Evolutionary conservation across 768 basidiomycete genomes (phyloP), one percentile per base, ranked within the genome.

Genomic region (Strobilomyces dryophilus): DNA sequence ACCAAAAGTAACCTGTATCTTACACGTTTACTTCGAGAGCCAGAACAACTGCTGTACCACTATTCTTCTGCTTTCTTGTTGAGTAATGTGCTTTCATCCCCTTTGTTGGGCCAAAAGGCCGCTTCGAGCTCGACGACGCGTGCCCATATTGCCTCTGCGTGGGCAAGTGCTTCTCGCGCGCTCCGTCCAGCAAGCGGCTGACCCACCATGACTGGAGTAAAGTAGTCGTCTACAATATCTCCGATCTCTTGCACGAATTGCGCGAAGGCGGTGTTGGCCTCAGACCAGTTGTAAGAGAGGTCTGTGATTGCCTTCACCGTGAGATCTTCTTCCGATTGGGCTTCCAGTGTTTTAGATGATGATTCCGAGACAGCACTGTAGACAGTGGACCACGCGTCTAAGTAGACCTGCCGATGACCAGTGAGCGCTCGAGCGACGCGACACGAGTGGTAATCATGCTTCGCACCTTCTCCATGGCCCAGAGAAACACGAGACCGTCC

Each of bases 381-480:
- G 35, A 84, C 82, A 49, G 71, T 69, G 1, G 74, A 73, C 89
- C 88, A 89, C 4, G 85, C 80, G 47, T 84, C 80, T 26, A 87
- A 71, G 62, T 89, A 89, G 24, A 85, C 74, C 88, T 89, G 44
- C 3, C 24, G 21, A 41, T 12, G 8, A 40, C 49, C 18, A 49
- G 42, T 24, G 12, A 27, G 21, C 18, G 31, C 18, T 20, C 18
- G 11, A 26, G 8, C 31, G 20, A 31, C 8, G n/a, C n/a, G 8
- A 31, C 1, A 5, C 1, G 9, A 29, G 9, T n/a, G n/a, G n/a
- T 17, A 18, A 5, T 12, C 18, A 15, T 3, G 35, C 5, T 7
- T 53, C 68, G 20, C 40, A 87, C 87, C 72, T 79, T 77, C 65
- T 89, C 88, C 87, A 89, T 89, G 0, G 84, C 84, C 87, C 87